These are phyloP conservation scores for Polygonum maritimum DNA, from an alignment of 148 eudicot species.

Conservation along the genomic window DNA sequence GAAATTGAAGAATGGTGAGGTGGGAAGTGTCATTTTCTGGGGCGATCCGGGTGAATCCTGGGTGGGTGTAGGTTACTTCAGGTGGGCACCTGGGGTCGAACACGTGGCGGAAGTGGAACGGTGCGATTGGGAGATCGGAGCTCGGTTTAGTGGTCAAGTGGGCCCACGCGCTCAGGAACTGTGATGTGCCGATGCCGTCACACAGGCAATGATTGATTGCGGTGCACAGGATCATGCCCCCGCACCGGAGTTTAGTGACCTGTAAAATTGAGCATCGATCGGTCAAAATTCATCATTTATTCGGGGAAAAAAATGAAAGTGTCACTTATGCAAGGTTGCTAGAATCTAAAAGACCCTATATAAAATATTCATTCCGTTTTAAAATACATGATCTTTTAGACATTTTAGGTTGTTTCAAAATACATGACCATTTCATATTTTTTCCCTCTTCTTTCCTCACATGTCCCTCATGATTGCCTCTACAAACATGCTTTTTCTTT, in stretches of 20 bases:
- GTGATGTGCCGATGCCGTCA: conserved; percentile 90
- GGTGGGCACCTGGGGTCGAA: conserved; percentile 45
- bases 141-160: conserved; percentile 42
- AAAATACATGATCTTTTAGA: too few species aligned
- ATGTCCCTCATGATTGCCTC: too few species aligned
- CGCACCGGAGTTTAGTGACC: conserved; percentile 74
- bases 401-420: too few species aligned
- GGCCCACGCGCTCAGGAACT: conserved; percentile 86
- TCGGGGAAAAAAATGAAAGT: too few species aligned
- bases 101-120: conserved; percentile 60
- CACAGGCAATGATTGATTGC: conserved; percentile 80
- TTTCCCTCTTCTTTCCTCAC: too few species aligned
- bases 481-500: too few species aligned
- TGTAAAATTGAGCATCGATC: conserved; percentile 9
- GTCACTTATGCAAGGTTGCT: too few species aligned
- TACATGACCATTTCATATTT: too few species aligned
- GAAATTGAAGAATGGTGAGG: conserved; percentile 22
- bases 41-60: conserved; percentile 27
- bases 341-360: too few species aligned
- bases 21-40: not conserved
- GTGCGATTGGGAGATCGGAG: conserved; percentile 28
- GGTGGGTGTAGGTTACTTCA: conserved; percentile 37
- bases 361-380: too few species aligned
- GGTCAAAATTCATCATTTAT: not conserved
- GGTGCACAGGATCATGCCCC: conserved; percentile 79